phyloP scores from a whole-genome alignment of 805 yeast species.

The Sugiyamaella marilandica region DNA sequence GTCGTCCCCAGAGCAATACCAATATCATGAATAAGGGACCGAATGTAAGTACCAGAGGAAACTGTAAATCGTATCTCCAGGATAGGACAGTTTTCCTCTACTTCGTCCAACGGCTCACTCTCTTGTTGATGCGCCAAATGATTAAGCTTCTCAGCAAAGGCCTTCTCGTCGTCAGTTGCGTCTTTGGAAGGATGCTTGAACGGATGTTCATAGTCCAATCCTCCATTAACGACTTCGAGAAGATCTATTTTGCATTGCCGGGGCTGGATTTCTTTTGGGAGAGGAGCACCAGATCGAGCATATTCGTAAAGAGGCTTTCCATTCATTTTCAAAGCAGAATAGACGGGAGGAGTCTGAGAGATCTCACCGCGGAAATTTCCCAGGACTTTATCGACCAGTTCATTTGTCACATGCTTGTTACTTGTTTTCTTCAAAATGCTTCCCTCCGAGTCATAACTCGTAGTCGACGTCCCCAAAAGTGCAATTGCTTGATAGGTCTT shows the following conservation, averaged over 20 bases:
- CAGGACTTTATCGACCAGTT: slow-evolving; percentile 45
- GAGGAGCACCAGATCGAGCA: slow-evolving; percentile 80
- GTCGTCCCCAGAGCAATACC: slow-evolving; percentile 77
- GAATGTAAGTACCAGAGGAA: slow-evolving; percentile 91
- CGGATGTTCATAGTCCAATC: slow-evolving; percentile 50
- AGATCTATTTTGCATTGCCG: slow-evolving; percentile 62
- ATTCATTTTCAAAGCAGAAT: slow-evolving; percentile 87
- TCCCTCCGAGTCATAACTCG: slow-evolving; percentile 93
- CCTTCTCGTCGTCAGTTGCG: slow-evolving; percentile 34
- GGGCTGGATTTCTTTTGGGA: slow-evolving; percentile 78
- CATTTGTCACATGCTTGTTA: slow-evolving; percentile 52
- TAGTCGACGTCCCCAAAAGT: slow-evolving; percentile 81
- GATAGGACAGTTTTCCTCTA: slow-evolving; percentile 30
- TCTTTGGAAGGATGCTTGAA: slow-evolving; percentile 37
- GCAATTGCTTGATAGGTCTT: slow-evolving; percentile 84
- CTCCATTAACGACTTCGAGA: slow-evolving; percentile 50
- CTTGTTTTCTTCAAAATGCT: slow-evolving; percentile 59
- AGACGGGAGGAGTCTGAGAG: slow-evolving; percentile 91
- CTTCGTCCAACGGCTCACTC: slow-evolving; percentile 7
- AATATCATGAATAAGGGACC: slow-evolving; percentile 83
- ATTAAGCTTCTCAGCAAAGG: slow-evolving; percentile 39
- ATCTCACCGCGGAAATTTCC: slow-evolving; percentile 73
- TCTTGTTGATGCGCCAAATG: slow-evolving; percentile 24
- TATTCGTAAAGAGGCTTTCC: slow-evolving; percentile 93
- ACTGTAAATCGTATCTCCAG: slow-evolving; percentile 73